A percentile compares a stretch with the other conserved stretches of the same genome.
phyloP scores from a whole-genome alignment of 495 filamentous ascomycete genomes.

The Hypoxylon rickii region DNA sequence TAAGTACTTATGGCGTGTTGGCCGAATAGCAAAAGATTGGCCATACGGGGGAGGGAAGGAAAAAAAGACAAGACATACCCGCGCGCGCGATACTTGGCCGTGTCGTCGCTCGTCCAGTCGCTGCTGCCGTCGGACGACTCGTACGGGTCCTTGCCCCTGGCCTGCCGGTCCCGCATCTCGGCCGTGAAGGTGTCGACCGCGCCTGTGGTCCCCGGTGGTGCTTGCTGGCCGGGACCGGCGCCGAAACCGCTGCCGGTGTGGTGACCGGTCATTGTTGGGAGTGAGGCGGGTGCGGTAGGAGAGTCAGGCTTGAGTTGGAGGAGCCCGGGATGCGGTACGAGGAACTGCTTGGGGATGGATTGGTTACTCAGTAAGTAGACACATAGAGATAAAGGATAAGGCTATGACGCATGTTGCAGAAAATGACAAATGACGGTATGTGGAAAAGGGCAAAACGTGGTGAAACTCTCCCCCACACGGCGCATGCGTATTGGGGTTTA shows the following conservation, averaged over 20 bases:
- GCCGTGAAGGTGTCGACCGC: constrained; percentile 35
- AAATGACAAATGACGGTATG: too few relatives aligned
- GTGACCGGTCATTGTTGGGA: constrained; percentile 12
- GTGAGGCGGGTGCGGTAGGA: background rate
- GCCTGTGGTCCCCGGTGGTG: background rate
- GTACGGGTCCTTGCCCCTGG: constrained; percentile 58
- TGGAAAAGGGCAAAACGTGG: too few relatives aligned
- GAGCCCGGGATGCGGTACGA: too few relatives aligned
- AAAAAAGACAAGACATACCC: constrained; percentile 7
- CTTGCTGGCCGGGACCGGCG: background rate
- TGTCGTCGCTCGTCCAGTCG: constrained; percentile 16
- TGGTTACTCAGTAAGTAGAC: too few relatives aligned
- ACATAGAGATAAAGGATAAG: too few relatives aligned
- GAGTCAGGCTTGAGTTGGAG: too few relatives aligned
- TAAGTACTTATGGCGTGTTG: too few relatives aligned
- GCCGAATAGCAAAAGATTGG: too few relatives aligned
- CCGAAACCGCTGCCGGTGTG: constrained; percentile 2
- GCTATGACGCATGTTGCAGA: too few relatives aligned
- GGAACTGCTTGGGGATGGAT: too few relatives aligned
- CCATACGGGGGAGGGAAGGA: background rate
- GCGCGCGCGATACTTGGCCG: constrained; percentile 7
- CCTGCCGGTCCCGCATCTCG: constrained; percentile 56
- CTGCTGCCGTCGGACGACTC: constrained; percentile 35
- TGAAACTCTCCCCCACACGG: too few relatives aligned
- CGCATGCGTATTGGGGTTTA: too few relatives aligned